Conservation (phyloP, 768 basidiomycete genomes). For the Lentinus brumalis region DNA sequence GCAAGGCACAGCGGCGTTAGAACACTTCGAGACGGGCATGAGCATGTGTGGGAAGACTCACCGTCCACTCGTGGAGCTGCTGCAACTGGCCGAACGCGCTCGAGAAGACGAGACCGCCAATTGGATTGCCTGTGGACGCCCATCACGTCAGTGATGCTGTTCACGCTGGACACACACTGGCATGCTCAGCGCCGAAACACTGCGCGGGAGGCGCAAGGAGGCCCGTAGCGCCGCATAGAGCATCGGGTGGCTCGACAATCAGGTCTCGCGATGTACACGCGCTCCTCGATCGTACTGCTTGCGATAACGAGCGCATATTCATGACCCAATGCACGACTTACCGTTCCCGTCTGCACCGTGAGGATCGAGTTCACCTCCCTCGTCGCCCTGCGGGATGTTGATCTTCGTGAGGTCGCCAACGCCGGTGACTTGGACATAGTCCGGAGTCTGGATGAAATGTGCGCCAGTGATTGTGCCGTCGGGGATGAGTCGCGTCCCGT, state of each 20-base stretch:
- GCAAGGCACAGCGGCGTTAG: not conserved
- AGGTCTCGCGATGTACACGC: too few relatives aligned
- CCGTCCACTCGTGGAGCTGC: conserved; percentile 76
- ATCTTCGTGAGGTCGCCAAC: conserved; percentile 65
- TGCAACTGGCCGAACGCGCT: conserved; percentile 59
- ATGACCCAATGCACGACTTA: conserved; percentile 20
- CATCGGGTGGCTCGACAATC: not conserved
- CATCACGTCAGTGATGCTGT: not conserved
- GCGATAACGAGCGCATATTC: too few relatives aligned
- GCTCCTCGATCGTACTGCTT: too few relatives aligned
- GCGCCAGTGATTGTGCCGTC: conserved; percentile 68
- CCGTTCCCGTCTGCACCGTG: conserved; percentile 64
- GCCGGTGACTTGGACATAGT: conserved; percentile 74
- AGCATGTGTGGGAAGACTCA: conserved; percentile 25
- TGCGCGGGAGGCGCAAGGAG: not conserved
- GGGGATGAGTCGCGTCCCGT: conserved; percentile 71
- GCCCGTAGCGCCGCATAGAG: not conserved
- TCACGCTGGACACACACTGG: not conserved
- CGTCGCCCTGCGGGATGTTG: conserved; percentile 63
- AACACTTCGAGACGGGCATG: conserved; percentile 5
- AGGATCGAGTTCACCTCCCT: conserved; percentile 69
- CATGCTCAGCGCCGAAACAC: not conserved
- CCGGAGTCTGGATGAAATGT: conserved; percentile 73
- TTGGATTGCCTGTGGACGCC: conserved; percentile 48
- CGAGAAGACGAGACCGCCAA: conserved; percentile 75